Evolutionary conservation across 2,329 filamentous ascomycete species (phyloP).

Genomic region (Annulohypoxylon truncatum): DNA sequence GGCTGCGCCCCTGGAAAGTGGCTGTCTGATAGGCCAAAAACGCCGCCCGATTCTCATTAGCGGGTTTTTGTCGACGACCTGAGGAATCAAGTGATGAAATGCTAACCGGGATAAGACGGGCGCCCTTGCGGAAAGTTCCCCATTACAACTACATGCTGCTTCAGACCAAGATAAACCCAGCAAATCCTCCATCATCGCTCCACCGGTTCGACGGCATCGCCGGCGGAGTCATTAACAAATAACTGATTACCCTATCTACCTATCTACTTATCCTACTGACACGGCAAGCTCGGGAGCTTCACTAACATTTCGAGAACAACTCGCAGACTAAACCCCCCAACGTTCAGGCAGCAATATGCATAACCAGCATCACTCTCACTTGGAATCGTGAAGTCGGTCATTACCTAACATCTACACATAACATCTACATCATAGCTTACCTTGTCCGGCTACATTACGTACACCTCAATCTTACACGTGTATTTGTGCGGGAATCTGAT

Average conservation of each 20-base stretch:
- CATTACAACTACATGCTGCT: constrained; percentile 28
- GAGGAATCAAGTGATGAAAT: constrained; percentile 38
- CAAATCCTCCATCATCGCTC: constrained; percentile 33
- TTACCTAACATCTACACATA: constrained; percentile 6
- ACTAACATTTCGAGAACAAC: constrained; percentile 9
- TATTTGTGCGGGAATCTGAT: constrained; percentile 12
- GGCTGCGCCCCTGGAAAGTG: constrained; percentile 48
- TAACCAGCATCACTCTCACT: constrained; percentile 15
- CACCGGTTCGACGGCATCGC: constrained; percentile 43
- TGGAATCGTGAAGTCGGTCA: constrained; percentile 12
- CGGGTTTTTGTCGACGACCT: constrained; percentile 24
- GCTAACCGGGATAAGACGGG: constrained; percentile 29
- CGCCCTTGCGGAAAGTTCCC: constrained; percentile 27
- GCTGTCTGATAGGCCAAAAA: constrained; percentile 43
- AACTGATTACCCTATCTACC: constrained; percentile 32
- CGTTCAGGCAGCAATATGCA: constrained; percentile 35
- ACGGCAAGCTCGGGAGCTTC: constrained; percentile 31
- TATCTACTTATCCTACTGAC: constrained; percentile 9
- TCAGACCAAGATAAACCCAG: constrained; percentile 37
- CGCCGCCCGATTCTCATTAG: constrained; percentile 24
- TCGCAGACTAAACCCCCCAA: constrained; percentile 24
- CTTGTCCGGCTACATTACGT: constrained; percentile 31
- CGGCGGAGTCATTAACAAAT: constrained; percentile 48
- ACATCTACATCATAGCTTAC: constrained; percentile 25
- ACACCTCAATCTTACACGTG: constrained; percentile 18